Evolutionary conservation across 306 rosid genomes (phyloP).

Genomic region (Mimosa pudica): DNA sequence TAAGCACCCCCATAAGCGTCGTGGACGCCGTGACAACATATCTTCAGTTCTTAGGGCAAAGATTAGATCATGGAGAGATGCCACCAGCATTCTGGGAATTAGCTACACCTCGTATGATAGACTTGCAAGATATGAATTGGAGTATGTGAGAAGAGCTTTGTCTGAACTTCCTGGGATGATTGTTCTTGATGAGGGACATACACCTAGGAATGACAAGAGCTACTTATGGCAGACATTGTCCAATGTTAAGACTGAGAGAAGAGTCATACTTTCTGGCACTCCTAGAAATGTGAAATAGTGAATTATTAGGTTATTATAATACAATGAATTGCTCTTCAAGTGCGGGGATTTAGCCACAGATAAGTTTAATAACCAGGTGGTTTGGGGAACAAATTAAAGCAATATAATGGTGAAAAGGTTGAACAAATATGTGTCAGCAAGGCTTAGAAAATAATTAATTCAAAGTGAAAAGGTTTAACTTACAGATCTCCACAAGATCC

Average conservation of each 20-base stretch:
- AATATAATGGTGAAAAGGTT: neutral
- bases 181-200: conserved; percentile 76
- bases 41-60: conserved; percentile 40
- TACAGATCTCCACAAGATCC: conserved; percentile 99
- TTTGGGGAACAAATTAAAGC: conserved; percentile 5
- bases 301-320: neutral
- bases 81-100: conserved; percentile 60
- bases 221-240: conserved; percentile 51
- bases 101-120: conserved; percentile 54
- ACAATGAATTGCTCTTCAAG: neutral
- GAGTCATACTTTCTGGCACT: conserved; percentile 76
- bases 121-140: conserved; percentile 32
- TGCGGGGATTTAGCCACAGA: conserved; percentile 10
- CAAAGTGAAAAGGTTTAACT: conserved; percentile 43
- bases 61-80: conserved; percentile 53
- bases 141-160: conserved; percentile 38
- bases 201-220: conserved; percentile 53
- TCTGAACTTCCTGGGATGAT: conserved; percentile 54
- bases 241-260: conserved; percentile 48
- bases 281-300: neutral
- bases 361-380: neutral
- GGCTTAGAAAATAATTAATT: conserved; percentile 21
- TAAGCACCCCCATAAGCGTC: neutral
- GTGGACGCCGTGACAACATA: neutral
- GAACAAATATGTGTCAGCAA: neutral